Base-by-base conservation (phyloP, 2,329 filamentous ascomycete genomes). In the Colletotrichum sp. region DNA sequence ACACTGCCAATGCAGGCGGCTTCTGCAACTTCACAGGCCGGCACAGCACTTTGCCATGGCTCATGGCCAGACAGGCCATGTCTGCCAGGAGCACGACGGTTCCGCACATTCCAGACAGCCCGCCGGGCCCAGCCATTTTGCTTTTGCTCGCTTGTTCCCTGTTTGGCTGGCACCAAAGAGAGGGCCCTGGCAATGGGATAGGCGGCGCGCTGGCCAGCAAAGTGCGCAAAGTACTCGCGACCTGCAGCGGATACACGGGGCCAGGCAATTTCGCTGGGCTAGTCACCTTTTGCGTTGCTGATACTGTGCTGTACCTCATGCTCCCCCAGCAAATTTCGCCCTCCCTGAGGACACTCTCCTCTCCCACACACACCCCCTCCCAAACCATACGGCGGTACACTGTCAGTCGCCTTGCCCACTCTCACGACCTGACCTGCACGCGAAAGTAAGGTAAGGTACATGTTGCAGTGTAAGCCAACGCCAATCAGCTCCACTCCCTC, bases 221-320 rank as follows among this genome's bases (percentile, higher is more conserved):
- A 75, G 72, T 76, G 74, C 74, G 60, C 60, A 71, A 77, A 32
- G 75, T 77, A 77, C 75, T 72, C 18, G 67, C 65, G 55, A 77
- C 75, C 55, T 75, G 72, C 15, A 63, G 72, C 71, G 75, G 75
- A 75, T 75, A 71, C 66, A 67, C 71, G 66, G 57, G 34, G 67
- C 74, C 74, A 75, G 64, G 66, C 75, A 75, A 71, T 75, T 67
- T 71, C 52, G 66, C 66, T 63, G 75, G 71, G 63, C 55, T 39
- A 52, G 75, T 75, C n/a, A 32, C 60, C 72, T 63, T 28, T 52
- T 57, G 66, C 57, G 44, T 71, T 67, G 66, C 75, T 75, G 44
- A 75, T 77, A 77, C 75, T 77, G 75, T 77, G 75, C 69, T 77
- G 72, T 77, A 77, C 75, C 75, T 75, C 32, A 74, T 65, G 70